These are phyloP conservation scores for Botrytis galanthina DNA, from an alignment of 2,329 filamentous ascomycete genomes.

Conservation along the genomic window DNA sequence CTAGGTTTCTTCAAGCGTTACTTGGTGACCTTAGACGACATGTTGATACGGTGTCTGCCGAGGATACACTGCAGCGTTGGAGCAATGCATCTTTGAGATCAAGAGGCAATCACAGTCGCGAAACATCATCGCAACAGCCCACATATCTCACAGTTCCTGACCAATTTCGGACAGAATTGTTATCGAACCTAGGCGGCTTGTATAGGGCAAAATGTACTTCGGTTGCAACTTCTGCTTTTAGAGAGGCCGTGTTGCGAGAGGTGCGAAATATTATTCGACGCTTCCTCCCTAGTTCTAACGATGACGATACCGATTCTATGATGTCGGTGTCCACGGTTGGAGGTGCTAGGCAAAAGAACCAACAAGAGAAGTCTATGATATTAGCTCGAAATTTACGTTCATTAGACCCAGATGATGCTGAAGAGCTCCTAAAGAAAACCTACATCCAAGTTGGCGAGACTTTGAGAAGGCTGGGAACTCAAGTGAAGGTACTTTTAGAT, in stretches of 20 bases:
- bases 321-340: constrained; percentile 77
- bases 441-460: constrained; percentile 89
- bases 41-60: constrained; percentile 65
- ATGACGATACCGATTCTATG: constrained; percentile 90
- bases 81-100: constrained; percentile 71
- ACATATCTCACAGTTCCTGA: constrained; percentile 74
- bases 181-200: constrained; percentile 73
- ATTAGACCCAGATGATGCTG: constrained; percentile 79
- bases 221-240: constrained; percentile 77
- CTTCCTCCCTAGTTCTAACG: constrained; percentile 85
- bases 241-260: constrained; percentile 80
- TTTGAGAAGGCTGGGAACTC: constrained; percentile 77
- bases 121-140: constrained; percentile 64
- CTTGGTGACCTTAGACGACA: constrained; percentile 80
- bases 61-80: constrained; percentile 82
- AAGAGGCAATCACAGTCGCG: constrained; percentile 60
- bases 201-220: constrained; percentile 76
- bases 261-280: constrained; percentile 80
- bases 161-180: constrained; percentile 66
- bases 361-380: constrained; percentile 86
- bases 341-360: constrained; percentile 65
- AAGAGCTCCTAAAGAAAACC: constrained; percentile 75
- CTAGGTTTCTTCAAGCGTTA: constrained; percentile 73
- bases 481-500: constrained; percentile 92
- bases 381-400: constrained; percentile 84